Evolutionary conservation across 31 red algal genomes (phyloP).

Genomic region (Porphyra umbilicalis): DNA sequence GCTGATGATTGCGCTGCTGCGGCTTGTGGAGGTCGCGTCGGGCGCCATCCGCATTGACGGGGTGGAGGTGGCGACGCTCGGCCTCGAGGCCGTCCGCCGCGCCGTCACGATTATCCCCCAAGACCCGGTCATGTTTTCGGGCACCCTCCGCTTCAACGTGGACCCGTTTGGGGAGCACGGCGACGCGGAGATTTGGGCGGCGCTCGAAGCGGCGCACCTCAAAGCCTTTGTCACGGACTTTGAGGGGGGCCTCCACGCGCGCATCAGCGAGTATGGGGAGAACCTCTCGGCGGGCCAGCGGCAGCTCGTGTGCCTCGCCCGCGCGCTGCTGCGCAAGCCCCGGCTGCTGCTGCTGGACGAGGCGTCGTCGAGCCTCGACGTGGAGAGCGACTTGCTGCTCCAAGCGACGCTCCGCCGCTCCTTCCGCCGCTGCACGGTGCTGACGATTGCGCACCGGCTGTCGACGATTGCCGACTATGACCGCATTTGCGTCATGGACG

Average conservation of each 20-base stretch:
- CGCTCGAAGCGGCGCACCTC: slow-evolving; percentile 9
- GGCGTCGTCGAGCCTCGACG: slow-evolving; percentile 16
- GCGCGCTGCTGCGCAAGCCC: slow-evolving; percentile 25
- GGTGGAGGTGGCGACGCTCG: slow-evolving; percentile 9
- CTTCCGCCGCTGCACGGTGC: slow-evolving; percentile 8
- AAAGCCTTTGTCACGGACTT: slow-evolving; percentile 11
- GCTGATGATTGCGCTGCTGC: slow-evolving; percentile 16
- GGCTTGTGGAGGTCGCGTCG: slow-evolving; percentile 14
- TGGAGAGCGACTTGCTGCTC: slow-evolving; percentile 14
- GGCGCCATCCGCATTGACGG: slow-evolving; percentile 17
- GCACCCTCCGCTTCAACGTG: slow-evolving; percentile 26
- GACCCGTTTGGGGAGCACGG: slow-evolving; percentile 24
- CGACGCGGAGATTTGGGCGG: slow-evolving; percentile 21
- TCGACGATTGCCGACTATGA: slow-evolving; percentile 18
- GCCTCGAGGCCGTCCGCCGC: slow-evolving; percentile 13
- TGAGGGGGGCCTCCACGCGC: slow-evolving; percentile 12
- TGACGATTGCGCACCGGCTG: slow-evolving; percentile 35
- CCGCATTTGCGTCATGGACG: slow-evolving; percentile 23
- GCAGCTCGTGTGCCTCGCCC: slow-evolving; percentile 24
- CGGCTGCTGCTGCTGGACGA: slow-evolving; percentile 28
- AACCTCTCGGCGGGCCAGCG: slow-evolving; percentile 29
- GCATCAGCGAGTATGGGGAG: slow-evolving; percentile 20
- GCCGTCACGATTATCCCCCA: slow-evolving; percentile 23
- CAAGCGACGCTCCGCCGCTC: slow-evolving; percentile 21
- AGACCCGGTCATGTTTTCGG: slow-evolving; percentile 29